Evolutionary conservation across 2,329 filamentous ascomycete species (phyloP).

Genomic region (Claviceps digitariae): DNA sequence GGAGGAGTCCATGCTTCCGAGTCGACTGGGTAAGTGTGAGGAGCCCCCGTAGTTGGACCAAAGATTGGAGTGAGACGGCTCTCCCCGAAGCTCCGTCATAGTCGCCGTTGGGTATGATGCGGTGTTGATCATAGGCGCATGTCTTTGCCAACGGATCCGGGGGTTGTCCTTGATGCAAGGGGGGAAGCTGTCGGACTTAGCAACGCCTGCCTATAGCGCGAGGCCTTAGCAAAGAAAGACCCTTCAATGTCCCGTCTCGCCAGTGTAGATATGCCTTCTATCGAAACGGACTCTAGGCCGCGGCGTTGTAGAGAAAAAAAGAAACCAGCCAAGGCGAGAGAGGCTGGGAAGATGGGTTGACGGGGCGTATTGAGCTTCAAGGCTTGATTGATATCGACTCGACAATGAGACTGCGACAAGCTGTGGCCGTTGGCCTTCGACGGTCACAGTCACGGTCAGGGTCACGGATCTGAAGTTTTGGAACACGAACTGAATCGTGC

Average conservation of each 20-base stretch:
- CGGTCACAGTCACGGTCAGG: too few species aligned
- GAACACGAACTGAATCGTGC: not conserved
- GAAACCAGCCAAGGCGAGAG: not conserved
- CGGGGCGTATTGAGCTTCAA: not conserved
- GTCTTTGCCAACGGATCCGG: conserved; percentile 10
- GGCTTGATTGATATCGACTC: not conserved
- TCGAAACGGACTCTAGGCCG: not conserved
- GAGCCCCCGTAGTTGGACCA: conserved; percentile 45
- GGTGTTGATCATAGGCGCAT: conserved; percentile 49
- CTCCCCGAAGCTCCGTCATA: conserved; percentile 51
- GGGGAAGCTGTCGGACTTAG: not conserved
- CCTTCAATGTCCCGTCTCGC: not conserved
- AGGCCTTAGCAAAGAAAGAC: not conserved
- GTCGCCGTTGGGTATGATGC: conserved; percentile 42
- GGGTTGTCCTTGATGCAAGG: not conserved
- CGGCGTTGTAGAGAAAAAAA: not conserved
- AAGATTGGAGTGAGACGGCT: conserved; percentile 41
- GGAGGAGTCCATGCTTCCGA: conserved; percentile 36
- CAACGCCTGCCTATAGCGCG: not conserved
- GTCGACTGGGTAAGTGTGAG: conserved; percentile 39
- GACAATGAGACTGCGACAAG: conserved; percentile 1
- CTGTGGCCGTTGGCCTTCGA: conserved; percentile 2
- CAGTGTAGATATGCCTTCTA: not conserved
- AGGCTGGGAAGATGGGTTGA: not conserved
- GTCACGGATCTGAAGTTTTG: not conserved